These are phyloP conservation scores for Wickerhamiella spandovensis DNA, from an alignment of 805 yeast species.

Conservation along the genomic window DNA sequence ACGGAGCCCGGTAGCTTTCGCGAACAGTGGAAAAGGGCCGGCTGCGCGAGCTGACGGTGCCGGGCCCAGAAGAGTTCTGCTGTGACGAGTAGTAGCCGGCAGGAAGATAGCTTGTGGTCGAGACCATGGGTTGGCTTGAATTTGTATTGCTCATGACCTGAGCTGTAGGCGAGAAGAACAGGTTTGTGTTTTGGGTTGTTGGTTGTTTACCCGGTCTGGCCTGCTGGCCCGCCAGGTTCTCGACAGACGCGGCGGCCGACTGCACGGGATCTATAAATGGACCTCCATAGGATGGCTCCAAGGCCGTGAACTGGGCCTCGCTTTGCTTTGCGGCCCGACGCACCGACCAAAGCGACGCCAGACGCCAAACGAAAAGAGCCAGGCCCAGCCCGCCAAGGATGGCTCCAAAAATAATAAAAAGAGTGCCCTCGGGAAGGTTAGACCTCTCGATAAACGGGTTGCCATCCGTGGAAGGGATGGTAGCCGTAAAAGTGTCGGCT, in stretches of 20 bases:
- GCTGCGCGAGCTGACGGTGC: background rate
- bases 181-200: conserved; percentile 6
- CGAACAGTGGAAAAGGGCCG: conserved; percentile 4
- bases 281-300: conserved; percentile 16
- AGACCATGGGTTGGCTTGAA: conserved; percentile 9
- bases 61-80: conserved; percentile 2
- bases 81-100: conserved; percentile 12
- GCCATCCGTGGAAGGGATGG: conserved; percentile 42
- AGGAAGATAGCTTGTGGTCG: conserved; percentile 14
- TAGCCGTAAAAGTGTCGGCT: conserved; percentile 22
- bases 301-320: conserved; percentile 18
- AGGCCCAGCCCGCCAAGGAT: conserved; percentile 47
- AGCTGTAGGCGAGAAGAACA: conserved; percentile 61
- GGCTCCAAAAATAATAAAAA: conserved; percentile 70
- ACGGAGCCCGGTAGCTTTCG: conserved; percentile 9
- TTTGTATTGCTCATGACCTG: conserved; percentile 44
- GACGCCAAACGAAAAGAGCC: conserved; percentile 39
- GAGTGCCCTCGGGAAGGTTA: conserved; percentile 56
- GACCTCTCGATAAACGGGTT: conserved; percentile 54
- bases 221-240: conserved; percentile 6
- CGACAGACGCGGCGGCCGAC: conserved; percentile 10
- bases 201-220: background rate
- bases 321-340: conserved; percentile 39
- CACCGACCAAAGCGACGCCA: conserved; percentile 33
- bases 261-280: conserved; percentile 17